Evolutionary conservation across 2,329 filamentous ascomycete species (phyloP), one percentile per base, ranked within the genome.

Genomic region (Gremmenia infestans): DNA sequence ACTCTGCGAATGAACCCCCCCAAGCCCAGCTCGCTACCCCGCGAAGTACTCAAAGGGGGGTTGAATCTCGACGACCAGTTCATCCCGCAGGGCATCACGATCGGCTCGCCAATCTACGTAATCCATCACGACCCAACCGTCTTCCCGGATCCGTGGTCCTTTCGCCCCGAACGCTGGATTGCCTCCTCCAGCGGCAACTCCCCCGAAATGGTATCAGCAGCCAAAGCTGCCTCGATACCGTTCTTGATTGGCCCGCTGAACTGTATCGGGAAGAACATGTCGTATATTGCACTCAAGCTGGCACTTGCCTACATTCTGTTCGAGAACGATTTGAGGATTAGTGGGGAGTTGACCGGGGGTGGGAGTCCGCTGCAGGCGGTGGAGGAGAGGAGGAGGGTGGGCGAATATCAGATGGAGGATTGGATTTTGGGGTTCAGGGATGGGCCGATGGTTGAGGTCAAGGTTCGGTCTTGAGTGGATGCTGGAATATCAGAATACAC

Each of bases 1-100:
- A 65, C 69, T 0, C 63, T 80, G 35, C 69, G 78, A 6, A 60
- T 76, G 19, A 75, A 73, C 47, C 73, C 74, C 74, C 58, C 57
- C 19, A 53, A 53, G 14, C 35, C 54, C 22, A 53, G 46, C 32
- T 50, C 46, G 2, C 50, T 63, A 19, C 50, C 56, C 7, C 51
- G 62, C 15, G 28, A 40, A 9, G 56, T 55, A 7, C 53, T 61
- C 9, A 52, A 47, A 22, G 64, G 61, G 14, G 64, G 64, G 0
- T 17, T 61, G 17, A 48, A 45, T 5, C 55, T 66, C 19, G 59
- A 59, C 28, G 63, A 54, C 8, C 17, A 54, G 17, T 59, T 56
- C 8, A 46, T 60, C 12, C 59, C 60, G 3, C 36, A 52, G 15
- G 63, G 63, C 2, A 43, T 56, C 12, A 53, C 43, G 9, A 50